Evolutionary conservation across 169 alveolate genomes (phyloP).

Genomic region (Eimeria praecox): DNA sequence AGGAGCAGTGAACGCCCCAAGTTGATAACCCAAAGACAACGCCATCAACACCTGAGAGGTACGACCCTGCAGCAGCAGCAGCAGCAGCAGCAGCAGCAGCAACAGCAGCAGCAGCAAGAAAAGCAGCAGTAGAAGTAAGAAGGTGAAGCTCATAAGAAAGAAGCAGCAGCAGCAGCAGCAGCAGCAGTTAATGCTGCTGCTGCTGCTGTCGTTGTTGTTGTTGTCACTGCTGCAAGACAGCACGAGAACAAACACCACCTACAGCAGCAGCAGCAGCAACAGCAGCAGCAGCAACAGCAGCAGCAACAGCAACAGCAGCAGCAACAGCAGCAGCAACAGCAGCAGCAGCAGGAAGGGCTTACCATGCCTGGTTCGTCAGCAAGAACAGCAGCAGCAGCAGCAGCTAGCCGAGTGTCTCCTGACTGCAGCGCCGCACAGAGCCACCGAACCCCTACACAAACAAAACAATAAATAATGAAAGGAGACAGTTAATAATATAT

Average conservation of each 20-base stretch:
- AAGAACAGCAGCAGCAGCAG: conserved; percentile 42
- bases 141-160: not conserved
- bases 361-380: conserved; percentile 71
- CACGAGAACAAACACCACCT: not conserved
- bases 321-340: conserved; percentile 2
- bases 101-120: not conserved
- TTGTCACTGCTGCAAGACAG: no score
- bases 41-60: conserved; percentile 50
- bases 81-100: conserved; percentile 3
- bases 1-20: conserved; percentile 61
- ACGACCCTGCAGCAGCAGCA: conserved; percentile 38
- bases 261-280: not conserved
- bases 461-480: not conserved
- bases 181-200: no score
- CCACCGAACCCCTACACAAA: conserved; percentile 54
- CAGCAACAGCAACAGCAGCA: conserved; percentile 17
- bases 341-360: not conserved
- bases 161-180: conserved; percentile 22
- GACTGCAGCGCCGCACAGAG: conserved; percentile 69
- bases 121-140: not conserved
- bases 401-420: not conserved
- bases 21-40: conserved; percentile 60
- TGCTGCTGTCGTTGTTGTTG: no score
- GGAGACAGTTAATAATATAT: not conserved
- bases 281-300: not conserved